These are phyloP conservation scores for Mycena rebaudengoi DNA, from an alignment of 768 basidiomycete species.

Conservation along the genomic window DNA sequence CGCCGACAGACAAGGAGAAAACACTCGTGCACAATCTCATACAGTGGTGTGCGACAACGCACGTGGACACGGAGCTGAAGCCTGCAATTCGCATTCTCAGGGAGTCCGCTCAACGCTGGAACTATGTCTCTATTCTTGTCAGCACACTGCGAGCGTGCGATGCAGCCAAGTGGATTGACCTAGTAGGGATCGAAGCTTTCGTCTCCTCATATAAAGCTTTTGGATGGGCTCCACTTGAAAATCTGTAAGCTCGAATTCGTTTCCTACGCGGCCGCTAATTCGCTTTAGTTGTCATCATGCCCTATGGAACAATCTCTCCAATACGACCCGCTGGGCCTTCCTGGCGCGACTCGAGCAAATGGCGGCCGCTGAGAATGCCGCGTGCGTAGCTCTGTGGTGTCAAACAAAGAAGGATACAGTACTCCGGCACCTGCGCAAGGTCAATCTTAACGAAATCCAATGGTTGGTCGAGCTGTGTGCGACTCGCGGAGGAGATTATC, in stretches of 20 bases:
- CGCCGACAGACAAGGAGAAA: conserved; percentile 2
- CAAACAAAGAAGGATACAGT: neutral
- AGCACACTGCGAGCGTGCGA: neutral
- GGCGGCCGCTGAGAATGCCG: neutral
- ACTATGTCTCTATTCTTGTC: neutral
- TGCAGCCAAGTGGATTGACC: neutral
- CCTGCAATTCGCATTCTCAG: neutral
- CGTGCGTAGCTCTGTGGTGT: neutral
- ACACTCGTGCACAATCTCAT: neutral
- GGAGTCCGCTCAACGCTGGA: conserved; percentile 6
- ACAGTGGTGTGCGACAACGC: neutral
- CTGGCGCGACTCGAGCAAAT: neutral
- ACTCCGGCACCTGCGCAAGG: neutral
- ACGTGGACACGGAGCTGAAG: neutral
- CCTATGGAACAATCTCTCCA: neutral
- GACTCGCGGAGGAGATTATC: neutral
- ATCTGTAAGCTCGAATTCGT: conserved; percentile 2
- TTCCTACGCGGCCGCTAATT: neutral
- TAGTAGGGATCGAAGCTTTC: neutral
- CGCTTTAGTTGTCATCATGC: conserved; percentile 1
- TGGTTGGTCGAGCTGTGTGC: neutral
- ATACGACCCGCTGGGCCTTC: neutral
- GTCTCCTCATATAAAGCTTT: neutral
- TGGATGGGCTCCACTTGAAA: neutral
- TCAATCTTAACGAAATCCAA: neutral